Evolutionary conservation across 352 stramenopile genomes (phyloP).

Genomic region (Phytophthora foliorum): DNA sequence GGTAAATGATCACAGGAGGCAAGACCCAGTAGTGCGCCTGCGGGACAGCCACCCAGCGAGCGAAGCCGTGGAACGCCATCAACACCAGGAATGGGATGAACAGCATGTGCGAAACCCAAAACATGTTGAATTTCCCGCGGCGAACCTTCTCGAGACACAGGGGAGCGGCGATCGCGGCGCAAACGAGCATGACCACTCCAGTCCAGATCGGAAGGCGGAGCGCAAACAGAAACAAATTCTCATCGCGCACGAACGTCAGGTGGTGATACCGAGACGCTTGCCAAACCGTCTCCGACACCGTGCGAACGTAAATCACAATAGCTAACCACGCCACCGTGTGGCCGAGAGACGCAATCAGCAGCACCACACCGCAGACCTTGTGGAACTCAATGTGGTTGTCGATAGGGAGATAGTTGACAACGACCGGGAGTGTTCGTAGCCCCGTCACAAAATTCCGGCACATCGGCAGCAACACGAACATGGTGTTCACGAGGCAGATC

Average conservation of each 20-base stretch:
- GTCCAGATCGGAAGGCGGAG: slow-evolving; percentile 72
- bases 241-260: slow-evolving; percentile 61
- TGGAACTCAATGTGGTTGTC: slow-evolving; percentile 79
- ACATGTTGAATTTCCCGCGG: slow-evolving; percentile 19
- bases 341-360: slow-evolving; percentile 64
- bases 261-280: slow-evolving; percentile 53
- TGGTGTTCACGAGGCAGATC: slow-evolving; percentile 78
- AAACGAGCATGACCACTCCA: slow-evolving; percentile 29
- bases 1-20: slow-evolving; percentile 65
- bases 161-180: too few relatives aligned
- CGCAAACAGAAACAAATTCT: slow-evolving; percentile 53
- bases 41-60: slow-evolving; percentile 64
- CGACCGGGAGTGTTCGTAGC: slow-evolving; percentile 51
- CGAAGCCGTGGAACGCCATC: slow-evolving; percentile 72
- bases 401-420: slow-evolving; percentile 65
- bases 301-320: slow-evolving; percentile 64
- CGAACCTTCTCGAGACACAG: slow-evolving; percentile 28
- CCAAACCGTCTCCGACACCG: slow-evolving; percentile 48
- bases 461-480: slow-evolving; percentile 81
- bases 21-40: slow-evolving; percentile 69
- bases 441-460: slow-evolving; percentile 75
- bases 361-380: slow-evolving; percentile 81
- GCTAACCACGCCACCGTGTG: slow-evolving; percentile 66
- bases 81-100: slow-evolving; percentile 76
- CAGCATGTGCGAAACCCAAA: slow-evolving; percentile 62